Evolutionary conservation across 495 filamentous ascomycete genomes (phyloP).

Genomic region (Melanomma pulvis-pyrius): DNA sequence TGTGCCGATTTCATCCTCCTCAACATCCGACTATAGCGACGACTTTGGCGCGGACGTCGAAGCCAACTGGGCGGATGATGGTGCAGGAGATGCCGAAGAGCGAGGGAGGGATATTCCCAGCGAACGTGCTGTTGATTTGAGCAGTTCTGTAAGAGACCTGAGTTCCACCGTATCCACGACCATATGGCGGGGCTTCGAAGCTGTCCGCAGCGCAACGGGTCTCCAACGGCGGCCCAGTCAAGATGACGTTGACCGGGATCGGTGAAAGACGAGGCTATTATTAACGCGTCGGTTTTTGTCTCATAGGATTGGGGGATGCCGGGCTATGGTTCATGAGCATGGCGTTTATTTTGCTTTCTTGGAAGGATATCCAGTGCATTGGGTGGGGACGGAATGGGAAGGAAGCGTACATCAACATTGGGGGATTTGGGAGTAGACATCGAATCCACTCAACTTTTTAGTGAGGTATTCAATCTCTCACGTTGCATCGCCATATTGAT

Average conservation of each 20-base stretch:
- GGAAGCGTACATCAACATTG: not conserved
- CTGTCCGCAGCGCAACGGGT: constrained; percentile 25
- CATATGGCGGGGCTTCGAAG: constrained; percentile 35
- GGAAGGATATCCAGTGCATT: constrained; percentile 5
- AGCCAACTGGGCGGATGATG: constrained; percentile 29
- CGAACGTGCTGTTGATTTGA: constrained; percentile 6
- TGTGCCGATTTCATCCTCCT: constrained; percentile 15
- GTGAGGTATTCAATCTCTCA: not conserved
- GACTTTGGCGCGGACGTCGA: constrained; percentile 26
- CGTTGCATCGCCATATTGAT: not conserved
- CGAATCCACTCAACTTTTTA: constrained; percentile 17
- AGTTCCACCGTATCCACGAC: constrained; percentile 23
- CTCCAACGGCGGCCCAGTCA: constrained; percentile 22
- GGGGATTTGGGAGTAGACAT: not conserved
- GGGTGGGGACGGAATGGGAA: not conserved
- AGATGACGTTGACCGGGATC: constrained; percentile 31
- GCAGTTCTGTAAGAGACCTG: constrained; percentile 22
- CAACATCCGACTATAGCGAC: not conserved
- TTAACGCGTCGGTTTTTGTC: not conserved
- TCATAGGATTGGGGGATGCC: not conserved
- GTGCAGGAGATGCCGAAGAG: constrained; percentile 8
- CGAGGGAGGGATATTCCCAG: constrained; percentile 1
- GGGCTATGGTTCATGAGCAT: not conserved
- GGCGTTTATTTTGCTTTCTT: not conserved
- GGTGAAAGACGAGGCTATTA: constrained; percentile 2